phyloP scores from a whole-genome alignment of 2,329 filamentous ascomycete species.

The Monilinia polystroma region DNA sequence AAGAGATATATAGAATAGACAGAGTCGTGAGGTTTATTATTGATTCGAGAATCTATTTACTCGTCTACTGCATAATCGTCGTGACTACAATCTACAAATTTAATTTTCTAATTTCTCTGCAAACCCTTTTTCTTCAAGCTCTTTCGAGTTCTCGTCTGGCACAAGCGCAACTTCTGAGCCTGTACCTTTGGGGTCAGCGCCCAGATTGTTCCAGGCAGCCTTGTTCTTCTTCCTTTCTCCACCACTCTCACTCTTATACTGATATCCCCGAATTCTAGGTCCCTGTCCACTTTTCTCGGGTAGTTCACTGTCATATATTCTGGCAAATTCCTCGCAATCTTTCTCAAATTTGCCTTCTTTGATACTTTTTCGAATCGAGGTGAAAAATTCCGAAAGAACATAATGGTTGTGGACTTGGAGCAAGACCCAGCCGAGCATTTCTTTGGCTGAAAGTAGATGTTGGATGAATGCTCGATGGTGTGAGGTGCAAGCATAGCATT shows the following conservation, averaged over 20 bases:
- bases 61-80: background rate
- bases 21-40: background rate
- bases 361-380: slow-evolving; percentile 65
- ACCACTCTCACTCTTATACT: slow-evolving; percentile 65
- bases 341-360: slow-evolving; percentile 57
- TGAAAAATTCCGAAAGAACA: slow-evolving; percentile 71
- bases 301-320: slow-evolving; percentile 65
- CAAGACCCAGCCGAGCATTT: slow-evolving; percentile 95
- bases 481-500: slow-evolving; percentile 77
- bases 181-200: slow-evolving; percentile 29
- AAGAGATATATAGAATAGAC: background rate
- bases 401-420: slow-evolving; percentile 90
- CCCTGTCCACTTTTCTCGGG: slow-evolving; percentile 74
- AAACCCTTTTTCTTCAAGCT: slow-evolving; percentile 57
- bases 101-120: slow-evolving; percentile 44
- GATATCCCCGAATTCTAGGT: slow-evolving; percentile 78
- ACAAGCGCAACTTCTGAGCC: slow-evolving; percentile 41
- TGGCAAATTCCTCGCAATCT: slow-evolving; percentile 45
- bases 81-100: background rate
- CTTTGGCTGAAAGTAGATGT: slow-evolving; percentile 83
- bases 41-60: background rate
- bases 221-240: slow-evolving; percentile 67
- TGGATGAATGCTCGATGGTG: slow-evolving; percentile 87
- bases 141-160: slow-evolving; percentile 51
- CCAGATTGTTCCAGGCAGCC: slow-evolving; percentile 59